phyloP scores from a whole-genome alignment of 192 early-diverging fungal genomes.

The Dissophora globulifera region DNA sequence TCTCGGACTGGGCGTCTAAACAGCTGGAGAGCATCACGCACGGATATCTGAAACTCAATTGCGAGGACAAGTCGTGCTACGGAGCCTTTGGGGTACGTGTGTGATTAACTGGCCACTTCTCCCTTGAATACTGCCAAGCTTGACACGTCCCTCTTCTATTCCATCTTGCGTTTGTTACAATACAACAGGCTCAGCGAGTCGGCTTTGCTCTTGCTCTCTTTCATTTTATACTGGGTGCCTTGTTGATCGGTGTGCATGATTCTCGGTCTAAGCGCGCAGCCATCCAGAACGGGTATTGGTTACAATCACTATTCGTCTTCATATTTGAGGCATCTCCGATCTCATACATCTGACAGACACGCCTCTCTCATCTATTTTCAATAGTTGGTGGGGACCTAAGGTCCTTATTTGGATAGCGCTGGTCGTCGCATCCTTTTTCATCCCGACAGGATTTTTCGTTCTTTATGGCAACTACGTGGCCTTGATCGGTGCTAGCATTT shows the following conservation, averaged over 20 bases:
- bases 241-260: slow-evolving; percentile 78
- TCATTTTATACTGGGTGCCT: slow-evolving; percentile 67
- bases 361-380: not conserved
- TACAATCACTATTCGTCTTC: too few relatives aligned
- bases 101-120: too few relatives aligned
- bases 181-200: slow-evolving; percentile 82
- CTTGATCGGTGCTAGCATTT: slow-evolving; percentile 88
- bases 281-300: slow-evolving; percentile 88
- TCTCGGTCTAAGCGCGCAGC: slow-evolving; percentile 80
- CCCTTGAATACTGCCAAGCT: too few relatives aligned
- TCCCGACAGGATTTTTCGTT: slow-evolving; percentile 93
- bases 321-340: not conserved
- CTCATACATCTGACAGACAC: not conserved
- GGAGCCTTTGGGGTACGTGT: slow-evolving; percentile 81
- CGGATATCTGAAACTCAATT: slow-evolving; percentile 90
- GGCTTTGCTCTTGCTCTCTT: slow-evolving; percentile 88
- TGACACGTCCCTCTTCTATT: not conserved
- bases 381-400: slow-evolving; percentile 78
- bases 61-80: slow-evolving; percentile 86
- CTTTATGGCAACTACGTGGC: slow-evolving; percentile 87
- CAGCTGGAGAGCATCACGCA: slow-evolving; percentile 81
- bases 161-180: not conserved
- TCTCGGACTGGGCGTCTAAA: slow-evolving; percentile 87
- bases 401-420: slow-evolving; percentile 78
- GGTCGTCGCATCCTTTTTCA: slow-evolving; percentile 86